These are phyloP conservation scores for Oligophagozyma castellii DNA, from an alignment of 1,139 yeast species.

Conservation along the genomic window DNA sequence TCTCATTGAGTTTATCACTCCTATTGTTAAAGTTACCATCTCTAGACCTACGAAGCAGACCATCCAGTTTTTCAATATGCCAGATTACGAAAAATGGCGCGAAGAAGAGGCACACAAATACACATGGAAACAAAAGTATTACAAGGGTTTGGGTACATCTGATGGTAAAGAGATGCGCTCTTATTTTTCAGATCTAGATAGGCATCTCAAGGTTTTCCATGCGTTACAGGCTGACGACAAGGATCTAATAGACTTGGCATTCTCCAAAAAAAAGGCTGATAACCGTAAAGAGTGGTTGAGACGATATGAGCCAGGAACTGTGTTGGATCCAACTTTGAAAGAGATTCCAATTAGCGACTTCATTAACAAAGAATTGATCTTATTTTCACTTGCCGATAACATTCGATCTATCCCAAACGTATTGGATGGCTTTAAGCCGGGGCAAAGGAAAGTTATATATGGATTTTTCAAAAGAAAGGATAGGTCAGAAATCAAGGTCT, in stretches of 20 bases:
- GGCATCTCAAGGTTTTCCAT: constrained; percentile 77
- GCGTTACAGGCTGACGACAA: constrained; percentile 71
- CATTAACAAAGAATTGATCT: constrained; percentile 85
- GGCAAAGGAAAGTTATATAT: constrained; percentile 85
- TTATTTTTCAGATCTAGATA: constrained; percentile 76
- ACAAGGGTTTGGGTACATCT: constrained; percentile 98
- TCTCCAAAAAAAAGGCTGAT: constrained; percentile 90
- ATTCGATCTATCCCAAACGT: constrained; percentile 90
- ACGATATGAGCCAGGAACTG: constrained; percentile 81
- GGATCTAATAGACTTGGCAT: constrained; percentile 79
- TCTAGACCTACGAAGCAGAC: constrained; percentile 49
- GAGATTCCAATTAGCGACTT: constrained; percentile 87
- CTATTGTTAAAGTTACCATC: constrained; percentile 83
- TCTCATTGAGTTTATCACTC: constrained; percentile 86
- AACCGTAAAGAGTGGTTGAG: constrained; percentile 97
- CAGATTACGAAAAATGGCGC: constrained; percentile 92
- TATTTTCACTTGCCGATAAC: constrained; percentile 95
- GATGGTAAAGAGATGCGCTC: constrained; percentile 67
- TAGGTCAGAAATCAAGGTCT: constrained; percentile 70
- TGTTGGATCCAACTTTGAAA: constrained; percentile 63
- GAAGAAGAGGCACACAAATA: constrained; percentile 62
- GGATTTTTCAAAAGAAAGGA: constrained; percentile 81
- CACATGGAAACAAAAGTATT: constrained; percentile 89
- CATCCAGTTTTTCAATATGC: constrained; percentile 83
- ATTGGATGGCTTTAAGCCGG: constrained; percentile 93